Base-by-base conservation (phyloP, 2,329 filamentous ascomycete species). In the Hypoxylon rubiginosum region DNA sequence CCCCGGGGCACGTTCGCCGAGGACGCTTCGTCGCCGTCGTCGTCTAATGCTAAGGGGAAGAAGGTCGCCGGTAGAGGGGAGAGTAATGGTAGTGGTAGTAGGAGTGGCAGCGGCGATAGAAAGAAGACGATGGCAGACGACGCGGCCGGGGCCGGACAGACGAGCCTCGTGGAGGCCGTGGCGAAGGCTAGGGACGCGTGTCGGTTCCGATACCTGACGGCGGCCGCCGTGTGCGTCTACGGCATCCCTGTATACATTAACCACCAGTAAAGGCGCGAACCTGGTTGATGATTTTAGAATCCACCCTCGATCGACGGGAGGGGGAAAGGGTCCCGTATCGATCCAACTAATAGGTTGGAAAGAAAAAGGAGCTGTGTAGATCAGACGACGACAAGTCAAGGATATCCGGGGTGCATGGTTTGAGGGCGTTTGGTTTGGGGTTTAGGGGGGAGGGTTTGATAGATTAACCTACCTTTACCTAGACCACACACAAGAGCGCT, bases 191-290 rank as follows among this genome's bases (percentile, higher is more conserved):
- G 93, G 69, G 86, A 87, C 64, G 90, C 89, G n/a, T 98, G 96
- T 80, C 89, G 92, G 72, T 88, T 99, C 81, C 88, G 88, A 77
- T 98, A 97, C 82, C 82, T 99, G 72, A 99, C 97, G 74, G 96
- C 94, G 0, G 96, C 95, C 10, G 94, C 95, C 39, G 93, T 96
- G 24, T 94, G 96, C 70, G 91, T 98, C 57, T 99, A 98, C 82
- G 96, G 96, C 15, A 91, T 99, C 76, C 96, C 96, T 30, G 93
- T 97, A 68, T 97, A 94, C 80, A 84, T 97, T 70, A 80, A 79
- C 51, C 75, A 75, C 64, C 74, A 68, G 68, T 59, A 17, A 46
- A 26, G 17, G n/a, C 11, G 8, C 13, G 5, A 28, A 30, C 19
- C 1, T 30, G 49, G 10, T 15, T 21, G 21, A 24, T 24, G 21